A percentile compares a stretch with the other conserved stretches of the same genome.
These are phyloP conservation scores for Grosmannia huntii DNA, from an alignment of 2,329 filamentous ascomycete genomes.

Conservation along the genomic window DNA sequence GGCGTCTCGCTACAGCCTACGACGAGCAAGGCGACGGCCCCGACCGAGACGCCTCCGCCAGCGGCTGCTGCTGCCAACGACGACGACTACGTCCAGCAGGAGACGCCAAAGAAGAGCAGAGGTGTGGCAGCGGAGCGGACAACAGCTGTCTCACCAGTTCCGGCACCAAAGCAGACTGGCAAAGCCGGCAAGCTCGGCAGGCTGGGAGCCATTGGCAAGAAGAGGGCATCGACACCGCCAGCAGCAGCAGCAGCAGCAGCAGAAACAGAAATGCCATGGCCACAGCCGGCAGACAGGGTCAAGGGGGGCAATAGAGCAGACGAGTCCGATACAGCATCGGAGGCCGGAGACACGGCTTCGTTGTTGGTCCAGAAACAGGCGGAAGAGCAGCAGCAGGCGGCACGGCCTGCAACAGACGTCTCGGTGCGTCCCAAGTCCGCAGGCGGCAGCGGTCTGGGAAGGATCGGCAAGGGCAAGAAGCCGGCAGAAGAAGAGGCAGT, in stretches of 20 bases:
- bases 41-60: not conserved
- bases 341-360: constrained; percentile 20
- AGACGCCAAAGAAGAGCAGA: constrained; percentile 25
- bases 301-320: not conserved
- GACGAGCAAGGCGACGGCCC: not conserved
- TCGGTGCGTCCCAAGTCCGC: not conserved
- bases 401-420: not conserved
- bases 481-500: not conserved
- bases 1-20: constrained; percentile 12
- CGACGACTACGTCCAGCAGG: constrained; percentile 31
- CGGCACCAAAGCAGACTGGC: not conserved
- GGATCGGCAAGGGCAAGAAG: constrained; percentile 26
- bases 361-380: constrained; percentile 13
- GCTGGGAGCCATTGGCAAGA: constrained; percentile 16
- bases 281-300: constrained; percentile 2
- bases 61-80: constrained; percentile 13
- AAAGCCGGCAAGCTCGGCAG: constrained; percentile 5
- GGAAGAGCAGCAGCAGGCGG: not conserved
- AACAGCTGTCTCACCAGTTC: too few species aligned
- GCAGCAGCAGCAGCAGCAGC: constrained; percentile 21
- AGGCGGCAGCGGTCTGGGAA: constrained; percentile 19
- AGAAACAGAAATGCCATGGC: constrained; percentile 20
- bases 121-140: not conserved
- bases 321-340: constrained; percentile 30
- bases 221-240: constrained; percentile 29